Evolutionary conservation across 169 alveolate genomes (phyloP).

Genomic region (Plasmodium fragile): DNA sequence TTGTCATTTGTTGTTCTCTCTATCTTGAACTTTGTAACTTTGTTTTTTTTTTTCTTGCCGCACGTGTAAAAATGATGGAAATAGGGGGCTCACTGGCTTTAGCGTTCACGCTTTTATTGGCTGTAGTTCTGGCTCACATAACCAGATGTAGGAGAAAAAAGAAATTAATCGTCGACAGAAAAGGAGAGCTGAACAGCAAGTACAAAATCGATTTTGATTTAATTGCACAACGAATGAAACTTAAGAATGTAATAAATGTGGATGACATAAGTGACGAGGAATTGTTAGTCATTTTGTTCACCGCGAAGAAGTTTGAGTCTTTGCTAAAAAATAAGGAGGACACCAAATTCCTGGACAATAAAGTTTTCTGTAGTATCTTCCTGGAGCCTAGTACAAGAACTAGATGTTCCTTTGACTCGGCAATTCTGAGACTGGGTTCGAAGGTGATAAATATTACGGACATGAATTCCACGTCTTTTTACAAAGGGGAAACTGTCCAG

Average conservation of each 20-base stretch:
- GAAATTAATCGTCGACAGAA: conserved; percentile 28
- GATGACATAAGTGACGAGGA: conserved; percentile 71
- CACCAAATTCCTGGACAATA: conserved; percentile 43
- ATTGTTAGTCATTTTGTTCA: conserved; percentile 49
- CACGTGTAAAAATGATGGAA: conserved; percentile 31
- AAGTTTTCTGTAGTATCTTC: conserved; percentile 79
- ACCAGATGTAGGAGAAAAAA: not conserved
- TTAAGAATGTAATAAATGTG: conserved; percentile 48
- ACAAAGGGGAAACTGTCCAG: conserved; percentile 89
- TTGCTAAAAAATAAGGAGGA: conserved; percentile 63
- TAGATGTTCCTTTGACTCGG: conserved; percentile 91
- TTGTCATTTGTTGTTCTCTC: not conserved
- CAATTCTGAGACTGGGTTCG: conserved; percentile 88
- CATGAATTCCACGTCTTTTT: conserved; percentile 79
- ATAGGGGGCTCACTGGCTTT: not conserved
- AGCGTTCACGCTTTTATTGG: conserved; percentile 10
- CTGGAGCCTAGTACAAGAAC: conserved; percentile 90
- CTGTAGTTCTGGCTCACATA: conserved; percentile 8
- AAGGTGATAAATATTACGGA: conserved; percentile 80
- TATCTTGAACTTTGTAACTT: not conserved
- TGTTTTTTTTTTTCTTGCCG: not conserved
- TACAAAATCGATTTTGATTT: conserved; percentile 43
- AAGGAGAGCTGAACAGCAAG: conserved; percentile 11
- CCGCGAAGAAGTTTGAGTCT: conserved; percentile 51
- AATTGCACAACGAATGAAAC: conserved; percentile 43